Base-by-base conservation (phyloP, 1,284 basidiomycete genomes). In the Papiliotrema fonsecae region DNA sequence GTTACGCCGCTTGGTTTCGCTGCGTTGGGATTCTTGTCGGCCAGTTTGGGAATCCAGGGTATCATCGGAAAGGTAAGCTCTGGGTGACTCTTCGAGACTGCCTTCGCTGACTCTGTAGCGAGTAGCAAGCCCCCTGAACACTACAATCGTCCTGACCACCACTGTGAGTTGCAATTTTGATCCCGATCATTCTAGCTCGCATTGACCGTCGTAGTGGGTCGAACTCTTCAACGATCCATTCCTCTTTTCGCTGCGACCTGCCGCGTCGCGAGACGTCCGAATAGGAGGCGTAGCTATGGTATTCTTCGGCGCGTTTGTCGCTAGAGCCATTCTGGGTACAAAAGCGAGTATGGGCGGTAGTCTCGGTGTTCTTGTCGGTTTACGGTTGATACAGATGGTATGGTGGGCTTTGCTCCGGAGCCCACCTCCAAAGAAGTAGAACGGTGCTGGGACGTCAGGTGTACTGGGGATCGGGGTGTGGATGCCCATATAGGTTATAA, bases 191-290 rank as follows among this genome's bases (percentile, higher is more conserved):
- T n/a, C 14, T 32, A 4, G 5, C 14, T 14, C 31, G 34, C 27
- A 22, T 37, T 52, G 14, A 42, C 32, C 36, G 38, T 7, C 31
- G 1, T 38, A 64, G 61, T 91, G 87, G 87, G 86, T 88, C 49
- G 87, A 91, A 69, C 80, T 91, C 46, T 79, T 87, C 76, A 82
- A 83, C 43, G 87, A 89, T 66, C 87, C 88, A 0, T 75, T 80
- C 39, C 77, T 91, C 9, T 85, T 74, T 83, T 76, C 73, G 71
- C 73, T 77, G 49, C 51, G 54, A 21, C 52, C 45, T 32, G 77
- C 85, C 52, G 73, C 72, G 26, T 77, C 82, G 2, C 82, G 88
- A 31, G 88, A 91, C 65, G 82, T 88, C 70, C 82, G 84, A 58
- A 60, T 83, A 44, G 75, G 86, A 55, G 87, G 82, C 0, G 83